A percentile compares a stretch with the other conserved stretches of the same genome.
Evolutionary conservation across 2,329 filamentous ascomycete species (phyloP).

Genomic region (Pseudodiploospora longispora): DNA sequence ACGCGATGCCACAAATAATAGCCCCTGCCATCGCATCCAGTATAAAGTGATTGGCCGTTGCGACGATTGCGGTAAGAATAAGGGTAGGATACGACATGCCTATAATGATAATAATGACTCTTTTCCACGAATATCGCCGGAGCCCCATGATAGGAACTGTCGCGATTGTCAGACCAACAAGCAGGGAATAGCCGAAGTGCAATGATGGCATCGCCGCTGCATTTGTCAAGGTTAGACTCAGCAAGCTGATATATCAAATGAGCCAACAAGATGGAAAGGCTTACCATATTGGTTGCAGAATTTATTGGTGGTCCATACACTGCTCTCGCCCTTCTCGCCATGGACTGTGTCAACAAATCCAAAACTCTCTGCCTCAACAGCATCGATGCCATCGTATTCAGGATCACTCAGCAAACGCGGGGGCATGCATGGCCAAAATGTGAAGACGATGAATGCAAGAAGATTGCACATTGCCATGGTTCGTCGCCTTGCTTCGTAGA

Average conservation of each 20-base stretch:
- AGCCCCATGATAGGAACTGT: conserved; percentile 53
- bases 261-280: conserved; percentile 13
- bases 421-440: conserved; percentile 57
- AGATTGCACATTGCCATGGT: conserved; percentile 57
- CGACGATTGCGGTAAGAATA: conserved; percentile 60
- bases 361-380: conserved; percentile 50
- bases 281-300: conserved; percentile 69
- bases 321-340: conserved; percentile 41
- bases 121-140: conserved; percentile 42
- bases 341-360: conserved; percentile 57
- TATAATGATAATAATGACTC: conserved; percentile 33
- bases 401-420: conserved; percentile 51
- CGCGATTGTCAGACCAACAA: conserved; percentile 62
- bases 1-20: conserved; percentile 55
- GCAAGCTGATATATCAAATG: background rate
- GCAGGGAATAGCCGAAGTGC: conserved; percentile 67
- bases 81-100: conserved; percentile 57
- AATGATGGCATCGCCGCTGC: conserved; percentile 65
- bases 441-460: conserved; percentile 52
- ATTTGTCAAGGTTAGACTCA: too few relatives aligned
- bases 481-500: conserved; percentile 48
- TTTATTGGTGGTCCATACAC: conserved; percentile 57
- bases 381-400: conserved; percentile 45
- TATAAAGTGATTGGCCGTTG: conserved; percentile 67
- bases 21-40: conserved; percentile 64